phyloP scores from a whole-genome alignment of 129 eudicot genomes.

The Helichrysum umbraculigerum region DNA sequence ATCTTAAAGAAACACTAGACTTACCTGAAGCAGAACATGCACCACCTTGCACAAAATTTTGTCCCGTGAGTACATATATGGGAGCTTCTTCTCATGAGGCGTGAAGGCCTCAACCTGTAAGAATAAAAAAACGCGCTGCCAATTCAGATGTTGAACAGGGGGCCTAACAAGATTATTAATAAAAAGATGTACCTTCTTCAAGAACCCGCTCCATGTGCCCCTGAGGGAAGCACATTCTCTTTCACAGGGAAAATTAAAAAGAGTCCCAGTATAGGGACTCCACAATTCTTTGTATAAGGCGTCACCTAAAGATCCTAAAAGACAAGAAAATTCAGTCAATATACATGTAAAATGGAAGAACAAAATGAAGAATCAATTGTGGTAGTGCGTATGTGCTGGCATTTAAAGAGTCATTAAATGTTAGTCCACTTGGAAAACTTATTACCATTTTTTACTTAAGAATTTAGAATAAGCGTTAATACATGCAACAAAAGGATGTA shows the following conservation, averaged over 20 bases:
- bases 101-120: constrained; percentile 17
- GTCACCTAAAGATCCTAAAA: constrained; percentile 45
- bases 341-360: not conserved
- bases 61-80: not conserved
- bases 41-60: constrained; percentile 15
- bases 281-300: constrained; percentile 40
- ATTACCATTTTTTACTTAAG: not conserved
- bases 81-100: not conserved
- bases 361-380: not conserved
- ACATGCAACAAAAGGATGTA: not conserved
- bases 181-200: not conserved
- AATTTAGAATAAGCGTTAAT: not conserved
- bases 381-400: not conserved
- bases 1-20: not conserved
- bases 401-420: not conserved
- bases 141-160: constrained; percentile 5
- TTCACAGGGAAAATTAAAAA: constrained; percentile 81
- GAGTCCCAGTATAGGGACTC: constrained; percentile 61
- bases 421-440: not conserved
- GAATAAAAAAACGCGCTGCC: constrained; percentile 20
- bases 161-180: not conserved
- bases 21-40: constrained; percentile 2
- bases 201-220: constrained; percentile 91
- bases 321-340: not conserved
- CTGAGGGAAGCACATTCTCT: constrained; percentile 81